Evolutionary conservation across 176 grass and related monocot genomes (phyloP).

Genomic region (Oryza meridionalis): DNA sequence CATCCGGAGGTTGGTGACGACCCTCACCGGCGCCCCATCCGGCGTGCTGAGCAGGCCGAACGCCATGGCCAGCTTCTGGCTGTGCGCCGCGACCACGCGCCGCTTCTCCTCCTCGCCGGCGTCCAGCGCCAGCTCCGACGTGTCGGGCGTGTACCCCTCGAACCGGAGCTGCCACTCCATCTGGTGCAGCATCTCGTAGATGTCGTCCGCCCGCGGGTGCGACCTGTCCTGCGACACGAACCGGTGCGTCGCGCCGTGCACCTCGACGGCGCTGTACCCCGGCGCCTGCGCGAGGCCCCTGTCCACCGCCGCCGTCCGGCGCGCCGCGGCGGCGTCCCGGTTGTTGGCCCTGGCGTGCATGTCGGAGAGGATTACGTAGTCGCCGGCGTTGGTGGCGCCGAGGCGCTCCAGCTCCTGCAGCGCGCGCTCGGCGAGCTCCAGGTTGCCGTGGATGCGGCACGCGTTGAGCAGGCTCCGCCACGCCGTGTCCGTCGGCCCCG

Average conservation of each 20-base stretch:
- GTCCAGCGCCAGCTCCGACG: constrained; percentile 59
- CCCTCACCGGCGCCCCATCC: constrained; percentile 48
- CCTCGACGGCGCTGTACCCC: constrained; percentile 76
- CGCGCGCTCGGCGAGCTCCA: constrained; percentile 47
- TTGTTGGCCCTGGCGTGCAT: constrained; percentile 59
- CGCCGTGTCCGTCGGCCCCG: constrained; percentile 51
- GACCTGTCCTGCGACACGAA: constrained; percentile 75
- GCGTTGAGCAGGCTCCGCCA: constrained; percentile 80
- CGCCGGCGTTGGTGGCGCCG: constrained; percentile 48
- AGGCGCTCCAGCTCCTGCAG: constrained; percentile 46
- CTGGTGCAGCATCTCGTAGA: constrained; percentile 81
- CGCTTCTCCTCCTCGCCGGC: constrained; percentile 68
- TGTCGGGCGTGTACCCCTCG: constrained; percentile 63
- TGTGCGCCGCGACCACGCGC: constrained; percentile 44
- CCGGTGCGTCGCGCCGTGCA: constrained; percentile 64
- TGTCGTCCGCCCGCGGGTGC: constrained; percentile 50
- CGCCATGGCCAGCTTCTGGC: constrained; percentile 91
- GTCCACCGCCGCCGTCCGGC: constrained; percentile 50
- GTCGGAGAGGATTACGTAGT: constrained; percentile 74
- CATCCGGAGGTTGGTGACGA: constrained; percentile 80
- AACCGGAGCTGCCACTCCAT: constrained; percentile 80
- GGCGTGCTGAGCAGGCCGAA: constrained; percentile 66
- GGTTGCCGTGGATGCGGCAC: constrained; percentile 65
- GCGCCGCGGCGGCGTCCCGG: constrained; percentile 40
- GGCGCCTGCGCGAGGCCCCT: constrained; percentile 46